Percentiles rank a stretch among this genome's conserved stretches.
phyloP scores from a whole-genome alignment of 805 yeast species.

The Pichia cabralensis region DNA sequence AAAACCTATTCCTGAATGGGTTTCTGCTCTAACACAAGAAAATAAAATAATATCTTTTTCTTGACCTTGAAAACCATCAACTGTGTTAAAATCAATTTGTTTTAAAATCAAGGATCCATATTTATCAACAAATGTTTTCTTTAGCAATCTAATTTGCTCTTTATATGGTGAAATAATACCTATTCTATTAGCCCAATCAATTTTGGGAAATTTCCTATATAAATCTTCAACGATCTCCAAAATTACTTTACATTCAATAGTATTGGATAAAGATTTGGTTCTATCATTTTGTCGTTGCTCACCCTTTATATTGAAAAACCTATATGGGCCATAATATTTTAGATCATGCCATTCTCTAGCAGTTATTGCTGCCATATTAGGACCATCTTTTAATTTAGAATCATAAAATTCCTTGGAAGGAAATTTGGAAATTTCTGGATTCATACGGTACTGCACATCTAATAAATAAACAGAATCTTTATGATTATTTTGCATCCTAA shows the following conservation, averaged over 20 bases:
- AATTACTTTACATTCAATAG: constrained; percentile 63
- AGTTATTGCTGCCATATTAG: constrained; percentile 51
- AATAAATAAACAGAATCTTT: constrained; percentile 57
- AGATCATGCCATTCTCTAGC: constrained; percentile 65
- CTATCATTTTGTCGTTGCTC: constrained; percentile 53
- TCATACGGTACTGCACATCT: constrained; percentile 96
- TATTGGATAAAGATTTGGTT: constrained; percentile 65
- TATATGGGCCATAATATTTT: constrained; percentile 57
- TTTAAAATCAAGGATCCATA: constrained; percentile 56
- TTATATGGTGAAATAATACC: constrained; percentile 95
- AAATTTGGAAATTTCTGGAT: constrained; percentile 79
- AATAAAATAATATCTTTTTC: constrained; percentile 90
- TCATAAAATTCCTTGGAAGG: constrained; percentile 80
- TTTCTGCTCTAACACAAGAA: constrained; percentile 90
- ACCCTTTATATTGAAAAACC: constrained; percentile 56
- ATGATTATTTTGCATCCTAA: constrained; percentile 72
- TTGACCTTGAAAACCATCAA: constrained; percentile 98
- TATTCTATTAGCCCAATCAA: constrained; percentile 58
- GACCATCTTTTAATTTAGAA: constrained; percentile 68
- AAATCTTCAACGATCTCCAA: constrained; percentile 53
- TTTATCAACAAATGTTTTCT: constrained; percentile 41
- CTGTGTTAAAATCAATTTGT: constrained; percentile 81
- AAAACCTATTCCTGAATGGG: constrained; percentile 68
- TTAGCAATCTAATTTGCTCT: constrained; percentile 63
- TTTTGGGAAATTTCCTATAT: constrained; percentile 35